Evolutionary conservation across 2,329 filamentous ascomycete species (phyloP), one percentile per base, ranked within the genome.

Genomic region (Colletotrichum endophyticum): DNA sequence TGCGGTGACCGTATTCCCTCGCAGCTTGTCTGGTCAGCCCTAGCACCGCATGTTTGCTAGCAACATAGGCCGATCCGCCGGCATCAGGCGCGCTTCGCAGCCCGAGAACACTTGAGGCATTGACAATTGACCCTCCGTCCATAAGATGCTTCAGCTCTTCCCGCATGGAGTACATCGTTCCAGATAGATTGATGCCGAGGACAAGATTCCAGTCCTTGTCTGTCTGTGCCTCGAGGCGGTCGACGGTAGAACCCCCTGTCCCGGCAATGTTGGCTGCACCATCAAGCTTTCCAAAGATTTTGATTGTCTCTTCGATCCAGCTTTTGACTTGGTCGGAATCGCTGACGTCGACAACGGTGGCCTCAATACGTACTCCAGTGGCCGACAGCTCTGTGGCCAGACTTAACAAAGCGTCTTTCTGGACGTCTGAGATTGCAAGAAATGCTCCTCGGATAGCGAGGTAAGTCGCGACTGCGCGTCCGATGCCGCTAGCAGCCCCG

Each of bases 381-480:
- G 36, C 28, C 0, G 36, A 49, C 16, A 67, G 25, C 16, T 76
- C 30, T 12, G 68, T 53, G 1, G 80, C 78, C 5, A 77, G 28
- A 13, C 66, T 27, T n/a, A 76, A 62, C 1, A 90, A 83, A 0
- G 82, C 80, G 0, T 80, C 78, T 7, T 80, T 75, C 57, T 87
- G 84, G 67, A 90, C 81, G 78, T 91, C 89, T 8, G 86, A 88
- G 5, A 91, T 82, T 4, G 88, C 88, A 13, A 91, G 78, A 4
- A 77, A 81, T 1, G 88, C 88, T 25, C 88, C 89, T 27, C 84
- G 82, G 1, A 80, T 79, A 71, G 86, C 84, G 3, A 89, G 84
- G 25, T 87, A 83, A 25, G 84, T 82, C 8, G 88, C 86, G 11
- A 87, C 87, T 22, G 85, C 86, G 12, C 87, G 84, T 22, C 88